These are phyloP conservation scores for Apiotrichum sp. DNA, from an alignment of 1,284 basidiomycete genomes.

Conservation along the genomic window DNA sequence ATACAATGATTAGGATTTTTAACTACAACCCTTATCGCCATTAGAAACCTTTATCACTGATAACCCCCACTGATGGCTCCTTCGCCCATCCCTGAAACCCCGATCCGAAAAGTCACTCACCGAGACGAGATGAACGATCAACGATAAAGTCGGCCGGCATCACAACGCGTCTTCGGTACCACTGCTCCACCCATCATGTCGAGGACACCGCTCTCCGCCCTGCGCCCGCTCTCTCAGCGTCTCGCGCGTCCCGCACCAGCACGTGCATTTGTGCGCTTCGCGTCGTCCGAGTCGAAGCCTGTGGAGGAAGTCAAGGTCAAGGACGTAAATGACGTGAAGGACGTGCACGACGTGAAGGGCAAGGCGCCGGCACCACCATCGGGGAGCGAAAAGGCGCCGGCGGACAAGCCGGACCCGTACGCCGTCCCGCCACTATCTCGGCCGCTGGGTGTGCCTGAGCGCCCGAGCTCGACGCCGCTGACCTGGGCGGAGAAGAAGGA, in stretches of 20 bases:
- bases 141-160: no score
- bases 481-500: slow-evolving; percentile 63
- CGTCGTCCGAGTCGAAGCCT: background rate
- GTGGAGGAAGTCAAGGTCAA: no score
- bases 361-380: background rate
- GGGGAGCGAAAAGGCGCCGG: background rate
- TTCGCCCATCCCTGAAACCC: no score
- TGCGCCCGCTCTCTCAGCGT: no score
- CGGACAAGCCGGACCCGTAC: slow-evolving; percentile 11
- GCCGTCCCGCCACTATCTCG: slow-evolving; percentile 41
- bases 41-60: background rate
- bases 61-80: no score
- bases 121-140: no score
- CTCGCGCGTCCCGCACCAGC: background rate
- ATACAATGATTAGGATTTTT: background rate
- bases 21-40: background rate
- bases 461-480: slow-evolving; percentile 55
- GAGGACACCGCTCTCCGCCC: no score
- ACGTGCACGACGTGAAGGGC: background rate
- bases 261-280: background rate
- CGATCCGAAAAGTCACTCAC: no score
- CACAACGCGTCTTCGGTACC: no score
- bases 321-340: no score
- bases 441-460: slow-evolving; percentile 66
- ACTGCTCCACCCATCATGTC: no score